Percentiles rank a stretch among this genome's conserved stretches.
phyloP scores from a whole-genome alignment of 306 rosid species.

The Fragaria ananassa region DNA sequence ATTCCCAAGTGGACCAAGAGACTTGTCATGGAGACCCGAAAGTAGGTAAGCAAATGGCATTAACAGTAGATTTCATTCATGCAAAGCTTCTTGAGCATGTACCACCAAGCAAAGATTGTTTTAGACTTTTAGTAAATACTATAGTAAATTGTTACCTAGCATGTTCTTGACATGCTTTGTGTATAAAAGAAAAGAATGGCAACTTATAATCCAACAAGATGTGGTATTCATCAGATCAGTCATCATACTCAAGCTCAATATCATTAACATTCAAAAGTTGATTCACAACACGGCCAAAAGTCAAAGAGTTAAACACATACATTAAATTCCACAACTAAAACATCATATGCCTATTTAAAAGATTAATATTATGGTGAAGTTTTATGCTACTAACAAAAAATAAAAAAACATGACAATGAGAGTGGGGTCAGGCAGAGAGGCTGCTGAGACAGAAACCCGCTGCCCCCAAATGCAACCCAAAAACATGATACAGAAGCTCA shows the following conservation, averaged over 20 bases:
- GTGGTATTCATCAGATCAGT: neutral
- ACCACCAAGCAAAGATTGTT: neutral
- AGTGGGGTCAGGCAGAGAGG: neutral
- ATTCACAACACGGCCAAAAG: neutral
- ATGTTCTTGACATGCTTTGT: neutral
- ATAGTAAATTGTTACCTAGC: neutral
- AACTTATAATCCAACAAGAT: neutral
- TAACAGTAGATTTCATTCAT: neutral
- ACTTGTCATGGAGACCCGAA: neutral
- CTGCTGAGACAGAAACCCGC: constrained; percentile 1
- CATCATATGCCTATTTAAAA: neutral
- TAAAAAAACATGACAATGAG: neutral
- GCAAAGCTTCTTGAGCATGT: neutral
- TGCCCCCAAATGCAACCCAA: constrained; percentile 13
- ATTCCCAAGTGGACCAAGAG: neutral
- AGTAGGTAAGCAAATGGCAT: neutral
- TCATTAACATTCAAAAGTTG: neutral
- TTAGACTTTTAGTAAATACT: neutral
- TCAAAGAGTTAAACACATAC: neutral
- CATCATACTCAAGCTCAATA: neutral
- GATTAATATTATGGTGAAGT: neutral
- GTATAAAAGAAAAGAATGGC: neutral
- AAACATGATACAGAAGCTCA: constrained; percentile 30
- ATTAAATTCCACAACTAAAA: neutral
- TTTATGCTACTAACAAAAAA: neutral